Evolutionary conservation across 208 protist species (phyloP), one percentile per base, ranked within the genome.

Genomic region (Spongospora subterranea): DNA sequence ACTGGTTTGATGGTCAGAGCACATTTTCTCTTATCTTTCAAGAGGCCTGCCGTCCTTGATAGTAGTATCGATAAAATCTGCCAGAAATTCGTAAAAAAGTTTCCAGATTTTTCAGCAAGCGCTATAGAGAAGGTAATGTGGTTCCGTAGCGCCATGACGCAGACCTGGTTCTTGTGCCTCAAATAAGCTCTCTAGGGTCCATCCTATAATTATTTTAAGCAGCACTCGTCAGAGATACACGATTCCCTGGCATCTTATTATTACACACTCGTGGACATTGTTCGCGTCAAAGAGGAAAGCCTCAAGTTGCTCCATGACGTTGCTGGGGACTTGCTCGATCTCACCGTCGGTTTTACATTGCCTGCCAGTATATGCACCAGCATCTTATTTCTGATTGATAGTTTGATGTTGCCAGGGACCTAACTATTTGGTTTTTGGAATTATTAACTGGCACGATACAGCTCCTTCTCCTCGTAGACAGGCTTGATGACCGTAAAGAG

Each of bases 71-170:
- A 82, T 43, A 82, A 82, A 43, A 35, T 82, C 71, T 82, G 71
- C 71, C 71, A 82, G 71, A 82, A 35, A 43, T 82, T 82, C n/a
- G 71, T 82, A n/a, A 82, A 82, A n/a, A 82, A 82, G n/a, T 82
- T 82, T n/a, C 71, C 71, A n/a, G 71, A 82, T 45, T 82, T 82
- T 43, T n/a, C 6, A 43, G 71, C n/a, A 20, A 82, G 35, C n/a
- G 71, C 71, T 43, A 82, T 82, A 35, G 71, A 82, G 71, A 82
- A 82, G 24, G 50, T 60, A 6, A 29, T 6, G 13, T 60, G 50
- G n/a, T n/a, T n/a, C n/a, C n/a, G n/a, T n/a, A n/a, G n/a, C n/a
- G n/a, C n/a, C n/a, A 60, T 60, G 50, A 60, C 6, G 24, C 50
- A 60, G 50, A 29, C 24, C 50, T 60, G 50, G n/a, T 60, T 60